Evolutionary conservation across 2,329 filamentous ascomycete species (phyloP).

Genomic region (Aphanocladium album): DNA sequence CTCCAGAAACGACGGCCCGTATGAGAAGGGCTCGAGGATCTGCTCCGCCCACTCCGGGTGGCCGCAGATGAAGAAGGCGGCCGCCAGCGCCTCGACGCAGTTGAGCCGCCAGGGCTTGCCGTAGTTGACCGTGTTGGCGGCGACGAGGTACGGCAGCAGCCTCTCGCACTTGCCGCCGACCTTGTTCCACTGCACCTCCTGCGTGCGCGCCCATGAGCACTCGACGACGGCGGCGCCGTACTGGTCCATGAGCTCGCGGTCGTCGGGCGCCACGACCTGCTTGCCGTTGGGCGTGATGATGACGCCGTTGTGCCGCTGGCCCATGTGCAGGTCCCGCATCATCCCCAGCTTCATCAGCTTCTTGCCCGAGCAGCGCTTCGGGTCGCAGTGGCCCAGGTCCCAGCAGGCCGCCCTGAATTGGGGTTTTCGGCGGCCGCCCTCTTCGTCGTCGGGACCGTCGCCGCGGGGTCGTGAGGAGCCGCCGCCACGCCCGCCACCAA

Average conservation of each 20-base stretch:
- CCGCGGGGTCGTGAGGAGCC: conserved; percentile 51
- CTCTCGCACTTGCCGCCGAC: conserved; percentile 94
- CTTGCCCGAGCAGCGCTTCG: conserved; percentile 94
- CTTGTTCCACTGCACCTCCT: conserved; percentile 83
- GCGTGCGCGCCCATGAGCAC: conserved; percentile 90
- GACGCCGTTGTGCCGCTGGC: conserved; percentile 86
- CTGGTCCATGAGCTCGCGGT: conserved; percentile 74
- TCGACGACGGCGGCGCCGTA: conserved; percentile 94
- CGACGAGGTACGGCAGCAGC: conserved; percentile 87
- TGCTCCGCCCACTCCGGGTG: conserved; percentile 85
- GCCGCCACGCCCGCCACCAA: conserved; percentile 50
- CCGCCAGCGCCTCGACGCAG: conserved; percentile 90
- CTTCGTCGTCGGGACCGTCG: conserved; percentile 33
- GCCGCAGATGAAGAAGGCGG: conserved; percentile 89
- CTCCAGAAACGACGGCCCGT: conserved; percentile 80
- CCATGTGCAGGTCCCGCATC: conserved; percentile 88
- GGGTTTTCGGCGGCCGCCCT: conserved; percentile 35
- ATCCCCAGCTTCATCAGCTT: conserved; percentile 85
- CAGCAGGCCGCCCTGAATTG: conserved; percentile 91
- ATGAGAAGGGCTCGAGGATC: conserved; percentile 78
- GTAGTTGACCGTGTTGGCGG: conserved; percentile 96
- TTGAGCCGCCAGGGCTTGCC: conserved; percentile 92
- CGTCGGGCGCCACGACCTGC: conserved; percentile 74
- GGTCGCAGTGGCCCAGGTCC: conserved; percentile 97
- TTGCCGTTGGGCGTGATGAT: conserved; percentile 96